Evolutionary conservation across 441 rosid genomes (phyloP), one percentile per base, ranked within the genome.

Genomic region (Brassica balearica): DNA sequence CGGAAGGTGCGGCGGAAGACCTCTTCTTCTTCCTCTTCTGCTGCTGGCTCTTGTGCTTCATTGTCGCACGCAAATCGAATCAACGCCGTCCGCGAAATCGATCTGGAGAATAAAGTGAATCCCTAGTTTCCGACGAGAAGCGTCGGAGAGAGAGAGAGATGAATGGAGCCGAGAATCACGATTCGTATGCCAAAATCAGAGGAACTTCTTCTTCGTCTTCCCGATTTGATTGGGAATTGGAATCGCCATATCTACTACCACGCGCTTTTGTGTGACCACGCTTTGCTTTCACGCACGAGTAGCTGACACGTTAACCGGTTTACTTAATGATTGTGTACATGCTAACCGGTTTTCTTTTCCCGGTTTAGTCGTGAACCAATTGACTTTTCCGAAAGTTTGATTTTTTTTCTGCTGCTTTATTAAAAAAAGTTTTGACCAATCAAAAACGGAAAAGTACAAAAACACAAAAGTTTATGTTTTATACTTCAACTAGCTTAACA

Each of bases 1-100:
- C 58, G 65, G 83, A 17, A 20, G 80, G 53, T 6, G 84, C 41
- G 69, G 86, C 85, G 2, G 81, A 82, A 2, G 89, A 32, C 11
- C 82, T 55, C 65, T 59, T 82, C 86, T 56, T 56, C 62, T 56
- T 88, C 89, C 85, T 89, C 85, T 68, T 88, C 83, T 81, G 88
- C 25, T 75, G 70, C 4, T 82, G 83, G 69, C 15, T 61, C 69
- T 72, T 63, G 14, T 85, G 92, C 84, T 84, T 87, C 91, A 87
- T 89, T 11, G 8, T 25, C 32, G 38, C 10, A 61, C 75, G 53
- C 51, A 34, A 46, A 58, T 66, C 8, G 22, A 29, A 69, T 65
- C 34, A 65, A 79, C 36, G 62, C 61, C 73, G 17, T 41, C 22
- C 48, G 6, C 41, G 32, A 48, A 19, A 17, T 3, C 22, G 8